Percentiles rank a stretch among this genome's conserved stretches.
phyloP scores from a whole-genome alignment of 192 early-diverging fungal genomes.

The Coemansia sp. region DNA sequence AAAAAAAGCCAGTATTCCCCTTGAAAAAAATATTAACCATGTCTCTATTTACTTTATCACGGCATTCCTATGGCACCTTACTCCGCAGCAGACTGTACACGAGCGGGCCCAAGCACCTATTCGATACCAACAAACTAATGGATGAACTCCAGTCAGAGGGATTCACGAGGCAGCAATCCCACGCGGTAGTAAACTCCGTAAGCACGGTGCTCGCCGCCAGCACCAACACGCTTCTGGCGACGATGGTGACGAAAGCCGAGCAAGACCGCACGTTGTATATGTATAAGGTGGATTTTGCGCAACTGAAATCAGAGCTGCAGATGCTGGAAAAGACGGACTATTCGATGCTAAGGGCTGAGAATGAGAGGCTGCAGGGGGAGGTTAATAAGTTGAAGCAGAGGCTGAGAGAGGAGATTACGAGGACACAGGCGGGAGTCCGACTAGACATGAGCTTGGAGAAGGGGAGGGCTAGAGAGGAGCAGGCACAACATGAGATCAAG shows the following conservation, averaged over 20 bases:
- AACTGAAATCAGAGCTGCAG: conserved; percentile 82
- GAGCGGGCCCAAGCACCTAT: conserved; percentile 50
- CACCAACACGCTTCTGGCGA: conserved; percentile 22
- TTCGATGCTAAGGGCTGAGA: conserved; percentile 75
- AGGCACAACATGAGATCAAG: conserved; percentile 76
- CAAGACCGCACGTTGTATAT: conserved; percentile 82
- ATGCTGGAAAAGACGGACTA: conserved; percentile 91
- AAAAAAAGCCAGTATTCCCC: neutral
- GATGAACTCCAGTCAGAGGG: conserved; percentile 70
- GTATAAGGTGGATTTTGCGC: conserved; percentile 86
- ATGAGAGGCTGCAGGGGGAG: conserved; percentile 73
- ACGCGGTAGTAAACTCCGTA: conserved; percentile 73
- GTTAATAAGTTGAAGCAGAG: conserved; percentile 82
- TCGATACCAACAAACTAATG: conserved; percentile 82
- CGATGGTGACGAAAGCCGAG: conserved; percentile 78
- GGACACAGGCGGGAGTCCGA: conserved; percentile 79
- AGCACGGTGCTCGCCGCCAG: conserved; percentile 66
- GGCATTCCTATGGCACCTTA: neutral
- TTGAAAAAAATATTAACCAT: neutral
- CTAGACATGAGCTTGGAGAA: conserved; percentile 90
- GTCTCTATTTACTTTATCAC: neutral
- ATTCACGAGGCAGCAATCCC: conserved; percentile 65
- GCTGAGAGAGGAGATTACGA: conserved; percentile 76
- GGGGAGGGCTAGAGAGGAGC: conserved; percentile 81
- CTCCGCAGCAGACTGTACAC: neutral